Conservation (phyloP, 768 basidiomycete species). For the Coprinopsis sp. region DNA sequence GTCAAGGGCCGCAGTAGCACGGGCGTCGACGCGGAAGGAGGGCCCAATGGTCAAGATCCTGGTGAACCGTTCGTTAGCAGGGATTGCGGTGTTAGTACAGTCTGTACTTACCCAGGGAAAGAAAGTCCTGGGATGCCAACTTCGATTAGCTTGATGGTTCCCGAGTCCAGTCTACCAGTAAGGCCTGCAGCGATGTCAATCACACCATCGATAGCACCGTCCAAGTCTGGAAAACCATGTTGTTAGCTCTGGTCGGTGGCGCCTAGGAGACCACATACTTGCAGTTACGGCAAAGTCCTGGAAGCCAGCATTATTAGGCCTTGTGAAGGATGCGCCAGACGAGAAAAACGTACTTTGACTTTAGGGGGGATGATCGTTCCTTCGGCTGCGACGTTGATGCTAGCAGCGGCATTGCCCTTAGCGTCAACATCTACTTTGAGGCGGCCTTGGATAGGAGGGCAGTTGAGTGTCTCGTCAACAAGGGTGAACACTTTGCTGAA, state of each 20-base stretch:
- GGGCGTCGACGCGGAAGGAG: constrained; percentile 38
- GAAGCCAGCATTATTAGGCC: too few relatives aligned
- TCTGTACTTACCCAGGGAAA: constrained; percentile 38
- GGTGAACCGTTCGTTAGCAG: background rate
- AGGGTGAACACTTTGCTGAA: constrained; percentile 29
- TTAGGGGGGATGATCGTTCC: constrained; percentile 45
- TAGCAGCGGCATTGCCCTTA: constrained; percentile 29
- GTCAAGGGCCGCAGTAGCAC: constrained; percentile 30
- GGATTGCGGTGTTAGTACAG: too few relatives aligned
- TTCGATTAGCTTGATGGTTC: constrained; percentile 35
- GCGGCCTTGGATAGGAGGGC: constrained; percentile 20
- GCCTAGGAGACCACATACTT: constrained; percentile 20
- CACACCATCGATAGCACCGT: constrained; percentile 34
- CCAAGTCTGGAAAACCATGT: constrained; percentile 23
- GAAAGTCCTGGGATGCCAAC: constrained; percentile 44
- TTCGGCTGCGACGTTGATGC: constrained; percentile 35
- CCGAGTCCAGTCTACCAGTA: constrained; percentile 38
- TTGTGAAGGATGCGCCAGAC: too few relatives aligned
- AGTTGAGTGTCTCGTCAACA: constrained; percentile 24
- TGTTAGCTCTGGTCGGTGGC: constrained; percentile 1
- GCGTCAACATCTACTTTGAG: constrained; percentile 26
- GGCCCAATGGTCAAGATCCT: constrained; percentile 48
- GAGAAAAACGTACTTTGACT: too few relatives aligned
- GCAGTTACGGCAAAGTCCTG: constrained; percentile 30
- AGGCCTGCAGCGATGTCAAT: constrained; percentile 34